These are phyloP conservation scores for Laetiporus sulphureus DNA, from an alignment of 1,284 basidiomycete genomes.

Conservation along the genomic window DNA sequence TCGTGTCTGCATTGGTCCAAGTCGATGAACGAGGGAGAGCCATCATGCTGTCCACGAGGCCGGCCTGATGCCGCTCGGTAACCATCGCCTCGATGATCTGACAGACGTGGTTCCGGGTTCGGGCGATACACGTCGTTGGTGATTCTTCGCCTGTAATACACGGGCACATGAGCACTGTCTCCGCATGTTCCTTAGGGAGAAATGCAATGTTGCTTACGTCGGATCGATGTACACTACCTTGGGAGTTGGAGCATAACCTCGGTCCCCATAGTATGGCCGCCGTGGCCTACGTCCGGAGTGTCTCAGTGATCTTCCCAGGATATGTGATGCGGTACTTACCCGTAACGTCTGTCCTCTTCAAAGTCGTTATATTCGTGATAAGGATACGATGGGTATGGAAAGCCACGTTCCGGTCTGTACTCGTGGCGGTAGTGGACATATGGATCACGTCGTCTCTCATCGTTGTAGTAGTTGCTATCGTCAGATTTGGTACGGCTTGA, in stretches of 20 bases:
- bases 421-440: slow-evolving; percentile 9
- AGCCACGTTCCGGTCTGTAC: background rate
- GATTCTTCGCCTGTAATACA: too few species aligned
- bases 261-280: too few species aligned
- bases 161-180: too few species aligned
- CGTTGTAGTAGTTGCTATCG: slow-evolving; percentile 13
- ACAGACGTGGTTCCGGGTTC: too few species aligned
- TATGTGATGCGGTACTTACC: background rate
- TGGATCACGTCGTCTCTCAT: slow-evolving; percentile 9
- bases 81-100: slow-evolving; percentile 1
- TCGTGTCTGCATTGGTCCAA: background rate
- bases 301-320: too few species aligned
- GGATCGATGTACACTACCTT: slow-evolving; percentile 5
- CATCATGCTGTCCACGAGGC: background rate
- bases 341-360: slow-evolving; percentile 3
- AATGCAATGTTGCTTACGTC: background rate
- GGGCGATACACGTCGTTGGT: too few species aligned
- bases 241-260: too few species aligned
- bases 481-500: slow-evolving; percentile 16
- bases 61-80: background rate
- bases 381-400: background rate
- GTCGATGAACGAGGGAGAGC: slow-evolving; percentile 2
- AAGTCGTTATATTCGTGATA: slow-evolving; percentile 2
- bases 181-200: too few species aligned
- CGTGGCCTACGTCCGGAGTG: too few species aligned